A percentile compares a stretch with the other conserved stretches of the same genome.
Evolutionary conservation across 75 land plant genomes (phyloP).

Genomic region (Sequoiadendron giganteum): DNA sequence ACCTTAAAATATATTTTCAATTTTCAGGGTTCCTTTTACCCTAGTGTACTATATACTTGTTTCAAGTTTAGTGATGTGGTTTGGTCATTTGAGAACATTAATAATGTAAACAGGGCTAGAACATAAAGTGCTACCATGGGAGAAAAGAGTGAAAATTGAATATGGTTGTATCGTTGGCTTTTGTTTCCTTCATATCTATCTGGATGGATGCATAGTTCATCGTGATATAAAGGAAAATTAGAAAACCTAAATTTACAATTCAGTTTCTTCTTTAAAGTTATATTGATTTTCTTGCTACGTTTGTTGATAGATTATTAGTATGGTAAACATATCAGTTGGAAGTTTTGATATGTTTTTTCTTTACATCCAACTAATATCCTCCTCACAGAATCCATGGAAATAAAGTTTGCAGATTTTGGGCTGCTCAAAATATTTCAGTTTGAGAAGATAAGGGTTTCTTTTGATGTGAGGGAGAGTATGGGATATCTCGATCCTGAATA

Average conservation of each 20-base stretch:
- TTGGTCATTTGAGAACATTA: background rate
- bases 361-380: conserved; percentile 28
- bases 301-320: too few species aligned
- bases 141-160: background rate
- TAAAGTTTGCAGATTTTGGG: conserved; percentile 21
- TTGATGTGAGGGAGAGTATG: background rate
- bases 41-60: too few species aligned
- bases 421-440: background rate
- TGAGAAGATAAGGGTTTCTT: background rate
- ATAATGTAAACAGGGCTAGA: background rate
- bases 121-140: background rate
- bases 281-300: too few species aligned
- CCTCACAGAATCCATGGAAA: conserved; percentile 20
- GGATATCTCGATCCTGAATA: conserved; percentile 7
- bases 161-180: background rate
- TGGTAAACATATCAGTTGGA: too few species aligned
- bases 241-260: background rate
- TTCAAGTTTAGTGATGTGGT: background rate
- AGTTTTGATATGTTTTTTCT: background rate
- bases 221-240: background rate
- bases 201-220: conserved; percentile 1
- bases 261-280: background rate
- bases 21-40: background rate
- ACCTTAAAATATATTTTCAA: background rate
- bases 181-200: background rate